Evolutionary conservation across 225 moss, liverwort and hornwort species (phyloP), one percentile per base, ranked within the genome.

Genomic region (Sphagnum tenellum): DNA sequence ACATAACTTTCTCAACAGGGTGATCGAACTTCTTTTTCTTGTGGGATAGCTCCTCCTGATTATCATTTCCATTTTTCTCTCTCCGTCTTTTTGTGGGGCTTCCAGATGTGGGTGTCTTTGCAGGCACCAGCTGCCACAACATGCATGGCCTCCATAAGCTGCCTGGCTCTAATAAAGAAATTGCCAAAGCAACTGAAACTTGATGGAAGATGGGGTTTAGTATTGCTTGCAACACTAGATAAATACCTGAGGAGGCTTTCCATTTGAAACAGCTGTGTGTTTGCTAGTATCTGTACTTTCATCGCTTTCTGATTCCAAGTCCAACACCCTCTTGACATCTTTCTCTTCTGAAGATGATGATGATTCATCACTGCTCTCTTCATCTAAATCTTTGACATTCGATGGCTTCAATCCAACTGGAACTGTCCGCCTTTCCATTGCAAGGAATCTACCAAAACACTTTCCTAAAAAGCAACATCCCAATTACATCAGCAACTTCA

Each of bases 221-320:
- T 29, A 29, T 29, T 29, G 29, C 29, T 29, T 0, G 29, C 29
- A 13, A 58, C 58, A 58, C 44, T 6, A 44, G 44, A 58, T 13
- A 44, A 6, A 58, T 52, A 69, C 68, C 60, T 69, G 29, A 29
- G 29, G 70, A 10, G 53, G 69, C 54, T 69, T 69, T 61, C 69
- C 69, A 48, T 69, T 69, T 2, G 48, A 8, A 53, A 52, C 7
- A 9, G 56, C 72, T 47, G 54, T 84, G 58, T 75, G 76, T 68
- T 80, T 80, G 2, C 66, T 71, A 45, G 72, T 63, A 57, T 67
- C 80, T 4, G 64, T 71, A 64, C 84, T 80, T 64, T 80, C 73
- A 56, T 84, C 84, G 72, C 77, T 84, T 68, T 71, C 80, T 64
- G 80, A 80, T 54, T 84, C 80, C 13, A 57, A 80, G 9, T 62